Base-by-base conservation (phyloP, 1,284 basidiomycete species). In the Ustilago xerochloae region DNA sequence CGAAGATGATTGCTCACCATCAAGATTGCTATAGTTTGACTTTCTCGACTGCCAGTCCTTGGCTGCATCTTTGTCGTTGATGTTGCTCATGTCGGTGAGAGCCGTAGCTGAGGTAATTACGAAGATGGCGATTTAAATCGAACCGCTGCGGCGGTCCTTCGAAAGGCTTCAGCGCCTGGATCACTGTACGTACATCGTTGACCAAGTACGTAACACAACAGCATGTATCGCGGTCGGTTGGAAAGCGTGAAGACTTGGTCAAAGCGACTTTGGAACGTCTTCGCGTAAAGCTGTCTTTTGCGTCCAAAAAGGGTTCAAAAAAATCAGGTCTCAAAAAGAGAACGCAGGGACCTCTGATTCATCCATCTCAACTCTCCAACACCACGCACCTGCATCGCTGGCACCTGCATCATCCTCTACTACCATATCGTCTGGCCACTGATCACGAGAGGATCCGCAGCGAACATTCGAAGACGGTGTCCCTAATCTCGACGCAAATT, bases 1-100 rank as follows among this genome's bases (percentile, higher is more conserved):
- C 9, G 26, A 45, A 26, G 18, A 35, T 28, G n/a, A 36, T 8
- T 24, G 36, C 65, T 63, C 56, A 59, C 65, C 65, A 49, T 69
- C 66, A 9, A 69, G 61, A n/a, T 53, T 69, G 7, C 56, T 55
- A 41, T 63, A 63, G 5, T 51, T 41, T 32, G 66, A 63, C 61
- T 69, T 69, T 5, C 22, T 60, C 0, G 60, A 59, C 38, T 69
- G 61, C 66, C 66, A 69, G 41, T 56, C 32, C 7, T 52, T 35
- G 13, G 66, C 60, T 9, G 60, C 66, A 5, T 39, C 6, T 26
- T 39, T 59, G 41, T 69, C 66, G 36, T 69, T 69, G 57, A 63
- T 69, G 28, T 29, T 26, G 32, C 9, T 20, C 38, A 32, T 26
- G 6, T 18, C 35, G 20, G 5, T 26, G 22, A 6, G 5, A 4